Evolutionary conservation across 306 rosid genomes (phyloP).

Genomic region (Alnus rubra): DNA sequence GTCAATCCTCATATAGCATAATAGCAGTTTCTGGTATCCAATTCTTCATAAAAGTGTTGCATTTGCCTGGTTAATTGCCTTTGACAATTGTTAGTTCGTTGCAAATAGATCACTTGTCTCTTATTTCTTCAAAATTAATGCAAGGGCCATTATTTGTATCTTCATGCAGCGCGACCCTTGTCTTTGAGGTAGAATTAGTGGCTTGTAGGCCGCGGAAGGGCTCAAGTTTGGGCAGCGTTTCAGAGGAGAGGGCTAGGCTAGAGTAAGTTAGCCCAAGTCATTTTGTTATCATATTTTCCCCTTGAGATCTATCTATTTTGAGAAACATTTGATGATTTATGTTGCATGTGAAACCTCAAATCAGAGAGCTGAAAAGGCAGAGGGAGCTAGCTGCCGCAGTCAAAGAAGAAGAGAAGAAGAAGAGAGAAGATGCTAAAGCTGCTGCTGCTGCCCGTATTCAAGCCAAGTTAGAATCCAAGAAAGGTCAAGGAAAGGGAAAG

Average conservation of each 20-base stretch:
- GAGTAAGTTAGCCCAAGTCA: slow-evolving; percentile 58
- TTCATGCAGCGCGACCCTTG: slow-evolving; percentile 77
- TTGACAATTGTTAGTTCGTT: background rate
- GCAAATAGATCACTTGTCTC: background rate
- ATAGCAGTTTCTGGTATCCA: background rate
- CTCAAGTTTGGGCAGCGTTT: slow-evolving; percentile 75
- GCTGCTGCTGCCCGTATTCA: slow-evolving; percentile 91
- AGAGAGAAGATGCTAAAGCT: slow-evolving; percentile 91
- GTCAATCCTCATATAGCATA: background rate
- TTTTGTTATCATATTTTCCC: background rate
- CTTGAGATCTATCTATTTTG: background rate
- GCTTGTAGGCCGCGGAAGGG: slow-evolving; percentile 94
- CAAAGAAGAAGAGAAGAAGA: slow-evolving; percentile 88
- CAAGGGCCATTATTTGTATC: background rate
- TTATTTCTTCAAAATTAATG: background rate
- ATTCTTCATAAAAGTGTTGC: background rate
- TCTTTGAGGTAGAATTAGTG: slow-evolving; percentile 88
- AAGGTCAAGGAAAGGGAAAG: slow-evolving; percentile 91
- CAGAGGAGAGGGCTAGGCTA: slow-evolving; percentile 95
- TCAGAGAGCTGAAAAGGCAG: slow-evolving; percentile 91
- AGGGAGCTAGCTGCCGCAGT: slow-evolving; percentile 83
- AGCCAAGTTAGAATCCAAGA: slow-evolving; percentile 87
- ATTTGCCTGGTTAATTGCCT: slow-evolving; percentile 3
- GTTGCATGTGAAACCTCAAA: slow-evolving; percentile 10
- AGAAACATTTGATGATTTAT: slow-evolving; percentile 14